Conservation (phyloP, 2,329 filamentous ascomycete genomes). For the Aspergillus versicolor region DNA sequence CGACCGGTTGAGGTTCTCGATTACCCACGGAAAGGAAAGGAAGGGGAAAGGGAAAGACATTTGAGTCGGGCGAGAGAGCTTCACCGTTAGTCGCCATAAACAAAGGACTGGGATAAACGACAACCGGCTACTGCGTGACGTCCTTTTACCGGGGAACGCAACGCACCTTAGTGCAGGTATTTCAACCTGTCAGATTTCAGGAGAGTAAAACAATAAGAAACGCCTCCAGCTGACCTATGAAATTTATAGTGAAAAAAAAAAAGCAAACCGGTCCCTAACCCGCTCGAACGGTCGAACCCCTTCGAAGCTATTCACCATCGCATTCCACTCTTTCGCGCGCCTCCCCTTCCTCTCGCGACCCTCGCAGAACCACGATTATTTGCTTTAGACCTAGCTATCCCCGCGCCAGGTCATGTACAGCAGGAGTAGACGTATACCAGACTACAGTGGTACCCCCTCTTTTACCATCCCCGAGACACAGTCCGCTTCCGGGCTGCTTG, state of each 20-base stretch:
- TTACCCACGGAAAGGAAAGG: neutral
- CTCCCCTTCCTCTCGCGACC: neutral
- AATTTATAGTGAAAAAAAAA: neutral
- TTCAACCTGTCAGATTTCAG: neutral
- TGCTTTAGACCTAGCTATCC: neutral
- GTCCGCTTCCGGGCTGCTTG: neutral
- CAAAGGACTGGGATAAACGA: neutral
- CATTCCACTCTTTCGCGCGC: neutral
- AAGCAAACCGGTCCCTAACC: too few relatives aligned
- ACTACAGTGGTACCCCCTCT: slow-evolving; percentile 13
- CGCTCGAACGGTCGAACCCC: neutral
- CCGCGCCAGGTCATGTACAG: slow-evolving; percentile 23
- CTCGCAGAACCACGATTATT: neutral
- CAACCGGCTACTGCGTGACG: neutral
- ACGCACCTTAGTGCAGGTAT: neutral
- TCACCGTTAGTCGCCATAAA: neutral
- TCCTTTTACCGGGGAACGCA: neutral
- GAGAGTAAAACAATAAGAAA: neutral
- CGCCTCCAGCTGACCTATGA: neutral
- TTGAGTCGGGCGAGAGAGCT: neutral
- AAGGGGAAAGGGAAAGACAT: neutral
- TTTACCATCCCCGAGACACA: slow-evolving; percentile 8
- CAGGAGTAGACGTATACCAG: slow-evolving; percentile 13
- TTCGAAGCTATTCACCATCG: neutral
- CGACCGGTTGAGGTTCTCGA: neutral